These are phyloP conservation scores for Calonectria pauciramosa DNA, from an alignment of 2,329 filamentous ascomycete species.

Conservation along the genomic window DNA sequence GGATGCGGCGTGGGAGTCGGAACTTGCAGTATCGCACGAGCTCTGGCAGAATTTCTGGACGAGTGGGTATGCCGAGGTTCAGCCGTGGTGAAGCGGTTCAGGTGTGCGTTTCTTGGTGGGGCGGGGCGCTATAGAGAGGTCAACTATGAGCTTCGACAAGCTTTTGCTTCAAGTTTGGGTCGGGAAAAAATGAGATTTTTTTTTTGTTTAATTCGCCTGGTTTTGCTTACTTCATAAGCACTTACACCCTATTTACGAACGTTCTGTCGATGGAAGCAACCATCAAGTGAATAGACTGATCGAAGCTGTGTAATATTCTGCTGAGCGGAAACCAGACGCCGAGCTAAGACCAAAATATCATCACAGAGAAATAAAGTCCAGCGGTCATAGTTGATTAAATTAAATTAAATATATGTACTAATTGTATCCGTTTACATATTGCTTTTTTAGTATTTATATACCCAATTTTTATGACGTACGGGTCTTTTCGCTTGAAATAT, in stretches of 20 bases:
- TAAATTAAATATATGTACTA: background rate
- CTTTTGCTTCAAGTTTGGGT: background rate
- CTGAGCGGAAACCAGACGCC: background rate
- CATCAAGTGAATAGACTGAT: background rate
- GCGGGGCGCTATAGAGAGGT: background rate
- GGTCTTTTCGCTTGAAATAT: background rate
- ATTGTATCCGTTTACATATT: background rate
- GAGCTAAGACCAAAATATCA: background rate
- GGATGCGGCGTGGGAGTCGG: constrained; percentile 29
- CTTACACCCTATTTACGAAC: background rate
- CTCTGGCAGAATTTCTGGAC: constrained; percentile 41
- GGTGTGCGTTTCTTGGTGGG: constrained; percentile 33
- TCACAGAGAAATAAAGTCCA: background rate
- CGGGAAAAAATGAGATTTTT: background rate
- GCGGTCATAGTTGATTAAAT: background rate
- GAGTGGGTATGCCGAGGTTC: constrained; percentile 45
- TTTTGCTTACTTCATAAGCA: background rate
- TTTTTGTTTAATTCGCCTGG: background rate
- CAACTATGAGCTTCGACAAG: background rate
- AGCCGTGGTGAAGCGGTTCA: constrained; percentile 43
- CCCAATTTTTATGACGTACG: background rate
- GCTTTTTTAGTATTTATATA: background rate
- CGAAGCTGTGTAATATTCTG: background rate
- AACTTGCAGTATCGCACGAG: constrained; percentile 32
- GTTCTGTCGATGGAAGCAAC: background rate